These are phyloP conservation scores for Suillus weaverae DNA, from an alignment of 768 basidiomycete genomes.

Conservation along the genomic window DNA sequence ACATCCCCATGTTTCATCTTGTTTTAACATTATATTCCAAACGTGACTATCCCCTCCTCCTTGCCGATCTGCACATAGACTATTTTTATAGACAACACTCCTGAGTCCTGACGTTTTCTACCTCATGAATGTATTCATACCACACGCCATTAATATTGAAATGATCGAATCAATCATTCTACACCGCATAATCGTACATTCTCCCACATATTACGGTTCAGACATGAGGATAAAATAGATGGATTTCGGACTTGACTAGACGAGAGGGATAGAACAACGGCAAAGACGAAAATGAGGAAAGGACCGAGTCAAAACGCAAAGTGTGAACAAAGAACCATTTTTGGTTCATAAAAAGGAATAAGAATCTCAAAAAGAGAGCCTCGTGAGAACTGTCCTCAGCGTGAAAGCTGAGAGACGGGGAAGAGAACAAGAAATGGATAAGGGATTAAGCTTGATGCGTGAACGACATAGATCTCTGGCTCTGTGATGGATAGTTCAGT, in stretches of 20 bases:
- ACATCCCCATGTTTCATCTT: background rate
- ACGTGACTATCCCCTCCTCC: too few species aligned
- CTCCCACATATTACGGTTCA: slow-evolving; percentile 4
- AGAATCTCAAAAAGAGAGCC: slow-evolving; percentile 21
- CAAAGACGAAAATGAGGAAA: background rate
- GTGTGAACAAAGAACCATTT: slow-evolving; percentile 14
- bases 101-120: background rate
- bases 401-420: background rate
- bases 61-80: background rate
- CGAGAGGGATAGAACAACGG: background rate
- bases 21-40: background rate
- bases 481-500: background rate
- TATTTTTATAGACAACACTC: background rate
- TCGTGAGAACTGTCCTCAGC: slow-evolving; percentile 23
- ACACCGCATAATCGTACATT: slow-evolving; percentile 1
- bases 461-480: background rate
- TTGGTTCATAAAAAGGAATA: slow-evolving; percentile 35
- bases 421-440: slow-evolving; percentile 1
- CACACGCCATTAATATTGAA: background rate
- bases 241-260: slow-evolving; percentile 2
- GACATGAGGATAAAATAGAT: background rate
- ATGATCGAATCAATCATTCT: background rate
- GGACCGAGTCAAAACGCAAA: slow-evolving; percentile 6
- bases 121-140: background rate
- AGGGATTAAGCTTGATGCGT: slow-evolving; percentile 12